These are phyloP conservation scores for Talaromyces sp. DNA, from an alignment of 2,329 filamentous ascomycete species.

Conservation along the genomic window DNA sequence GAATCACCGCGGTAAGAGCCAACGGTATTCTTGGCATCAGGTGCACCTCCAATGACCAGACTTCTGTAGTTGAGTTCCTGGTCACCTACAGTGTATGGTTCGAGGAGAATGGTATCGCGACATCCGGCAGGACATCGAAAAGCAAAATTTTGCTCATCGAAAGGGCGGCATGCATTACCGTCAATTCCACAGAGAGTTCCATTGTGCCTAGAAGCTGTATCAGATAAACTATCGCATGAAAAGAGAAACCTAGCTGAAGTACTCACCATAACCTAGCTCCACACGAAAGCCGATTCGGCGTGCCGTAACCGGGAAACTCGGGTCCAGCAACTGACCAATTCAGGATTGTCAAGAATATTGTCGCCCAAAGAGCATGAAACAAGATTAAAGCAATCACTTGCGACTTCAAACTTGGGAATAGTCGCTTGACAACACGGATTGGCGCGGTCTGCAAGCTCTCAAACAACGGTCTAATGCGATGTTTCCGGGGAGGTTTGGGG, in stretches of 20 bases:
- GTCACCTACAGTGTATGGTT: slow-evolving; percentile 55
- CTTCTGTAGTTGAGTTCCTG: slow-evolving; percentile 51
- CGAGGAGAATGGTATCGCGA: slow-evolving; percentile 46
- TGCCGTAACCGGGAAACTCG: slow-evolving; percentile 30
- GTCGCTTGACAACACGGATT: slow-evolving; percentile 27
- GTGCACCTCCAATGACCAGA: slow-evolving; percentile 52
- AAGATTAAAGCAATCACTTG: slow-evolving; percentile 25
- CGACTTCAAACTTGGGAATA: slow-evolving; percentile 21
- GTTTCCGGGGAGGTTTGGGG: slow-evolving; percentile 28
- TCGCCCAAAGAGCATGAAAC: slow-evolving; percentile 28
- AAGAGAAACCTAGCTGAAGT: background rate
- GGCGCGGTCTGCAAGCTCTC: slow-evolving; percentile 31
- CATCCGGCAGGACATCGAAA: slow-evolving; percentile 58
- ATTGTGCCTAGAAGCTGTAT: slow-evolving; percentile 24
- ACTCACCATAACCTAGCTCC: slow-evolving; percentile 34
- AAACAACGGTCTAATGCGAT: slow-evolving; percentile 32
- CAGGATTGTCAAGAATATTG: slow-evolving; percentile 29
- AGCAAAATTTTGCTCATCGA: slow-evolving; percentile 49
- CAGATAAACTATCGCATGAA: background rate
- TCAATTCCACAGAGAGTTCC: slow-evolving; percentile 50
- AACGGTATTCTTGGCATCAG: slow-evolving; percentile 33
- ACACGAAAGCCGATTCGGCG: slow-evolving; percentile 33
- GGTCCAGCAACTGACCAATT: slow-evolving; percentile 28
- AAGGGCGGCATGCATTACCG: slow-evolving; percentile 54
- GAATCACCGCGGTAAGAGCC: slow-evolving; percentile 56